These are phyloP conservation scores for Neonectria ditissima DNA, from an alignment of 2,329 filamentous ascomycete genomes.

Conservation along the genomic window DNA sequence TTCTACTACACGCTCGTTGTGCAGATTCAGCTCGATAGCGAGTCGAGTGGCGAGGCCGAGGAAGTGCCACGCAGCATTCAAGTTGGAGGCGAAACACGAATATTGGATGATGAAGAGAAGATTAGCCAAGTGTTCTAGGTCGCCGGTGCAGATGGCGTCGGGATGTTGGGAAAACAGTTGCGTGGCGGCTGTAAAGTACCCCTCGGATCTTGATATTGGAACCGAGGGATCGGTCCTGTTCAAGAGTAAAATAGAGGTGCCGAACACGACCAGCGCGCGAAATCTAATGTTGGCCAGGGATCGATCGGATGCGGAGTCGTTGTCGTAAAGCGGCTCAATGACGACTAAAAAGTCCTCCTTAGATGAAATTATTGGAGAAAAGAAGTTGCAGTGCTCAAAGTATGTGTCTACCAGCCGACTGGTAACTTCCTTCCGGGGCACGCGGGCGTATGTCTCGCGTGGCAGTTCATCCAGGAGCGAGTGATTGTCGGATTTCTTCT, in stretches of 20 bases:
- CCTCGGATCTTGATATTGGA: constrained; percentile 29
- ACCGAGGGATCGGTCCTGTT: constrained; percentile 31
- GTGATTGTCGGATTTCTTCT: constrained; percentile 12
- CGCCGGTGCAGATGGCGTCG: constrained; percentile 22
- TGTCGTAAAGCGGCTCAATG: constrained; percentile 24
- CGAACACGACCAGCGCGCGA: constrained; percentile 28
- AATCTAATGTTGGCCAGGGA: constrained; percentile 8
- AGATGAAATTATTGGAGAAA: constrained; percentile 39
- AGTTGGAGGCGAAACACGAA: constrained; percentile 29
- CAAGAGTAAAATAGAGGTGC: constrained; percentile 27
- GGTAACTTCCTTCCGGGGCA: constrained; percentile 28
- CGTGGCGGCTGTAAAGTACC: constrained; percentile 25
- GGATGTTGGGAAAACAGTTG: constrained; percentile 17
- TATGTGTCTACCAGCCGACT: constrained; percentile 36
- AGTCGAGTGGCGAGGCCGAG: constrained; percentile 33
- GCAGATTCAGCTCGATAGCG: constrained; percentile 27
- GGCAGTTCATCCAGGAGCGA: constrained; percentile 23
- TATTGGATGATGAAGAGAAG: constrained; percentile 33
- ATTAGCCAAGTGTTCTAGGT: constrained; percentile 28
- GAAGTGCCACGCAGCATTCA: constrained; percentile 35
- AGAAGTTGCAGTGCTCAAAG: constrained; percentile 47
- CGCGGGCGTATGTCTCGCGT: constrained; percentile 14
- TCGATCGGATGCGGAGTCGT: background rate
- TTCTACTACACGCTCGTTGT: constrained; percentile 13
- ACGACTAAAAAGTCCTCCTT: constrained; percentile 29